phyloP scores from a whole-genome alignment of 2,329 filamentous ascomycete species.

The Lasiodiplodia theobromae region DNA sequence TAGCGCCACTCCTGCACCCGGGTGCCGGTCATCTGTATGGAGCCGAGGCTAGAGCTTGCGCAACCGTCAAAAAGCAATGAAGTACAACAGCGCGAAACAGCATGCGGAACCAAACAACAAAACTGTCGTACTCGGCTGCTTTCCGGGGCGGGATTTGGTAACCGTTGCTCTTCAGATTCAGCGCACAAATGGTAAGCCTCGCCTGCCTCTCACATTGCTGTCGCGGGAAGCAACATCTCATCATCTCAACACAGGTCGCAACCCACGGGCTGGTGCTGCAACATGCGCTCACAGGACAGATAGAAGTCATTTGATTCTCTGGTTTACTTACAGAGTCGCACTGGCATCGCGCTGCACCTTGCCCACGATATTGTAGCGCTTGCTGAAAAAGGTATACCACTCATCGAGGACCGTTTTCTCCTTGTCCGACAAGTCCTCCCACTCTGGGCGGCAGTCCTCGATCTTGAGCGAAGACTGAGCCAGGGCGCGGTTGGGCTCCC shows the following conservation, averaged over 20 bases:
- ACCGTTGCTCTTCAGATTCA: conserved; percentile 12
- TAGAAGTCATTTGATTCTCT: neutral
- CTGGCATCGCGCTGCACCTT: conserved; percentile 35
- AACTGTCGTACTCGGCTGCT: neutral
- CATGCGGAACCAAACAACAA: conserved; percentile 6
- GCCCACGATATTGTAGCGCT: conserved; percentile 92
- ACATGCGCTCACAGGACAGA: neutral
- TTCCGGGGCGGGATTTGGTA: neutral
- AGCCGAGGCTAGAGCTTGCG: neutral
- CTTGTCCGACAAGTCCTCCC: conserved; percentile 82
- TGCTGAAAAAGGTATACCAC: conserved; percentile 96
- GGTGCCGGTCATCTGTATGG: neutral
- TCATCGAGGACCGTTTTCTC: conserved; percentile 86
- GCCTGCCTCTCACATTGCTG: conserved; percentile 4
- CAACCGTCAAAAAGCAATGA: conserved; percentile 10
- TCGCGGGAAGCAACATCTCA: neutral
- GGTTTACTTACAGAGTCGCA: conserved; percentile 31
- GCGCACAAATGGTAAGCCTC: conserved; percentile 10
- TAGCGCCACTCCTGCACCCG: conserved; percentile 1
- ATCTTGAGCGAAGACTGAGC: conserved; percentile 84
- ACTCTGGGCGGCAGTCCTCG: conserved; percentile 83
- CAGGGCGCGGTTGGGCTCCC: conserved; percentile 92
- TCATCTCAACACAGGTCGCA: conserved; percentile 5
- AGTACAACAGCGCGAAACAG: conserved; percentile 17
- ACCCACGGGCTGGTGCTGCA: conserved; percentile 4